Conservation (phyloP, 2,329 filamentous ascomycete genomes). For the Aureobasidium vineae region DNA sequence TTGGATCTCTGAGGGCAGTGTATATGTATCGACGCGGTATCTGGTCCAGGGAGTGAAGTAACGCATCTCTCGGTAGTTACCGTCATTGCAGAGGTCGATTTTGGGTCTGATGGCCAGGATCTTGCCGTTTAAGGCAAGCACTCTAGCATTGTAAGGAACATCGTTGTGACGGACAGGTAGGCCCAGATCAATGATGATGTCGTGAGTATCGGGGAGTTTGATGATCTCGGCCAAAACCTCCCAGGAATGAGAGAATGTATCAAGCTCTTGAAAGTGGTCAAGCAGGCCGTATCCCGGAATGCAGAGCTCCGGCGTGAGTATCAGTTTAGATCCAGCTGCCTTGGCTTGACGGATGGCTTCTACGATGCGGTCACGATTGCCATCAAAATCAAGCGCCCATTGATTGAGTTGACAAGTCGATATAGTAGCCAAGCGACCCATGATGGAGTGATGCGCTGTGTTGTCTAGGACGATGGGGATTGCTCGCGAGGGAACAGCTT, state of each 20-base stretch:
- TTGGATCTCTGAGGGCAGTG: constrained; percentile 59
- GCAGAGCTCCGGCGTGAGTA: constrained; percentile 50
- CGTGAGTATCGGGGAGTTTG: constrained; percentile 57
- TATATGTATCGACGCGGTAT: constrained; percentile 62
- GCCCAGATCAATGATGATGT: constrained; percentile 59
- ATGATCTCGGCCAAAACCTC: constrained; percentile 64
- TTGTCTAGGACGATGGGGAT: background rate
- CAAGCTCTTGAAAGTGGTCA: constrained; percentile 59
- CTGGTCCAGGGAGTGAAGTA: constrained; percentile 64
- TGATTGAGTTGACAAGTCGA: constrained; percentile 48
- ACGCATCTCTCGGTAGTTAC: constrained; percentile 53
- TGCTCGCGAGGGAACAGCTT: background rate
- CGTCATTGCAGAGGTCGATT: constrained; percentile 68
- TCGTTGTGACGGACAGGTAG: constrained; percentile 61
- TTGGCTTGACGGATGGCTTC: constrained; percentile 62
- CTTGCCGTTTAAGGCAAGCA: constrained; percentile 64
- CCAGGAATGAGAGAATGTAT: constrained; percentile 49
- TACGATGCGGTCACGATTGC: constrained; percentile 63
- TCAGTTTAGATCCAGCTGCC: constrained; percentile 59
- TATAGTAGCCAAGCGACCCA: constrained; percentile 45
- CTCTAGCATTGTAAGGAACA: constrained; percentile 63
- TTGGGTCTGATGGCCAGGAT: constrained; percentile 72
- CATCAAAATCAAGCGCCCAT: constrained; percentile 60
- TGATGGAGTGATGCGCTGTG: background rate
- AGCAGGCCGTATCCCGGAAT: constrained; percentile 64